These are phyloP conservation scores for Stevia rebaudiana DNA, from an alignment of 140 eudicot species.

Conservation along the genomic window DNA sequence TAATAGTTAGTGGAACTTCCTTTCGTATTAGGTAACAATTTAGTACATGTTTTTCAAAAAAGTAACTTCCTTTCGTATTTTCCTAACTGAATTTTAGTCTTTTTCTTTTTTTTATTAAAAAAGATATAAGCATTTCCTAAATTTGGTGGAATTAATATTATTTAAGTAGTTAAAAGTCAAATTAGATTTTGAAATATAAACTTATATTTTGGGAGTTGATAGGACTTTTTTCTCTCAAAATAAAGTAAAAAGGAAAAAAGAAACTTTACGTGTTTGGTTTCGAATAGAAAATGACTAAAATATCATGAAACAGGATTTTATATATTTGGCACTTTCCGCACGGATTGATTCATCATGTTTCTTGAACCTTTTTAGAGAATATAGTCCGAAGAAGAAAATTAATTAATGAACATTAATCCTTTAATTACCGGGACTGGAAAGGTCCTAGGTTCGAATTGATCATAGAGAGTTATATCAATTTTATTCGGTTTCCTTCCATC, in stretches of 20 bases:
- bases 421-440: too few species aligned
- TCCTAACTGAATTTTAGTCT: not conserved
- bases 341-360: not conserved
- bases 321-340: not conserved
- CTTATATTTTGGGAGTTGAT: not conserved
- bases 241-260: not conserved
- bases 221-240: not conserved
- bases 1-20: slow-evolving; percentile 5
- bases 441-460: too few species aligned
- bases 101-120: not conserved
- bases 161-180: not conserved
- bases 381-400: not conserved
- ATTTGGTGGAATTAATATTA: not conserved
- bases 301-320: not conserved
- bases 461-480: too few species aligned
- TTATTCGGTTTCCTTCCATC: too few species aligned
- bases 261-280: not conserved
- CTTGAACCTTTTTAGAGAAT: not conserved
- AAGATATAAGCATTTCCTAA: not conserved
- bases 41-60: not conserved
- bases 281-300: not conserved
- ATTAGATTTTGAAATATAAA: not conserved
- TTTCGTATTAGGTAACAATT: slow-evolving; percentile 6
- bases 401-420: too few species aligned
- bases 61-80: slow-evolving; percentile 5